Evolutionary conservation across 257 asterid genomes (phyloP).

Genomic region (Przewalskia tangutica): DNA sequence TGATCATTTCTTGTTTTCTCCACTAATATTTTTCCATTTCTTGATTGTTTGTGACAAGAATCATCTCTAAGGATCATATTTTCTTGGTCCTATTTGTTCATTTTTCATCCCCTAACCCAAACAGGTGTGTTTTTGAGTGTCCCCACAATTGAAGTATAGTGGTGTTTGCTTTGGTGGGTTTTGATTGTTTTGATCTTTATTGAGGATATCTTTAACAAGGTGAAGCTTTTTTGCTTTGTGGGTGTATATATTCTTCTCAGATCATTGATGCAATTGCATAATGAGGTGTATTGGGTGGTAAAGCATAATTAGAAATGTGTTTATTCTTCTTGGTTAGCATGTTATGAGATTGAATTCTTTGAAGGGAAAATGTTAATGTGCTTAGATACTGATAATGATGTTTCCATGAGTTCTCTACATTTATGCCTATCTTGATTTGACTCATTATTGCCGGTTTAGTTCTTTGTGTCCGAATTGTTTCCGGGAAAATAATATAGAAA

Average conservation of each 20-base stretch:
- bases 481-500: not conserved
- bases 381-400: not conserved
- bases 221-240: not conserved
- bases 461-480: not conserved
- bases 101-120: not conserved
- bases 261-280: not conserved
- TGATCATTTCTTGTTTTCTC: not conserved
- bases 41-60: not conserved
- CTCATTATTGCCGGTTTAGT: not conserved
- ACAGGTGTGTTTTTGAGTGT: not conserved
- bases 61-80: not conserved
- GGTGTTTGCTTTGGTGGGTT: not conserved
- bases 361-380: not conserved
- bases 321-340: not conserved
- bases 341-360: not conserved
- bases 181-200: no score
- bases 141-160: not conserved
- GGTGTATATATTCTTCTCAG: not conserved
- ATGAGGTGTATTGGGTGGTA: not conserved
- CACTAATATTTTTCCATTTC: not conserved
- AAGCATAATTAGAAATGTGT: not conserved
- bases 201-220: not conserved
- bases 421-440: not conserved
- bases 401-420: not conserved
- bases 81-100: not conserved